Evolutionary conservation across 1,284 basidiomycete genomes (phyloP).

Genomic region (Exsudoporus floridanus): DNA sequence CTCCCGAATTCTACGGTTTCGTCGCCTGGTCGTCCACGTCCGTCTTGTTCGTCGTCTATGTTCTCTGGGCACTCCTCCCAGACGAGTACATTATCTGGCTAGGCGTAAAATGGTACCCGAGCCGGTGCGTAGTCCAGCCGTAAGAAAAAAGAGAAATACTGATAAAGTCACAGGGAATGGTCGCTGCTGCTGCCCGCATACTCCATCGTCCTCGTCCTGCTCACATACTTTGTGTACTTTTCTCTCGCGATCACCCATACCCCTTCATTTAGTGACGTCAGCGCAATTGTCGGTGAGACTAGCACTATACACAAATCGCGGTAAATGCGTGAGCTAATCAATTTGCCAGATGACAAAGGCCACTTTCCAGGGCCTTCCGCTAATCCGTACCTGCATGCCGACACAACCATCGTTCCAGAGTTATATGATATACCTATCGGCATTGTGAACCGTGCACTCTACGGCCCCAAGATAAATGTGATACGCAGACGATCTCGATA

Average conservation of each 20-base stretch:
- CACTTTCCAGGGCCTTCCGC: constrained; percentile 43
- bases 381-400: constrained; percentile 52
- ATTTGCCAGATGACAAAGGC: constrained; percentile 50
- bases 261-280: constrained; percentile 66
- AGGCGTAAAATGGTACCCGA: constrained; percentile 87
- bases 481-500: constrained; percentile 16
- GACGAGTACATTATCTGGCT: constrained; percentile 56
- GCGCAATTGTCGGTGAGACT: constrained; percentile 60
- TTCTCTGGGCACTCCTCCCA: constrained; percentile 65
- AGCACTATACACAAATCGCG: constrained; percentile 11
- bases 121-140: constrained; percentile 50
- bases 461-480: constrained; percentile 35
- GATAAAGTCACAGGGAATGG: constrained; percentile 63
- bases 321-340: constrained; percentile 16
- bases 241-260: constrained; percentile 71
- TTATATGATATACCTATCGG: constrained; percentile 82
- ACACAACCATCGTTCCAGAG: constrained; percentile 53
- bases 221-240: constrained; percentile 79
- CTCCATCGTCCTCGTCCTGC: constrained; percentile 67
- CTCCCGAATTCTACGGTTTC: constrained; percentile 85
- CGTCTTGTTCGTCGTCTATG: constrained; percentile 66
- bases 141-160: background rate
- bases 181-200: constrained; percentile 81
- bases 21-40: constrained; percentile 80
- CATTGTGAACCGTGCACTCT: constrained; percentile 72